phyloP scores from a whole-genome alignment of 2,329 filamentous ascomycete species.

The Xylariaceae sp. region DNA sequence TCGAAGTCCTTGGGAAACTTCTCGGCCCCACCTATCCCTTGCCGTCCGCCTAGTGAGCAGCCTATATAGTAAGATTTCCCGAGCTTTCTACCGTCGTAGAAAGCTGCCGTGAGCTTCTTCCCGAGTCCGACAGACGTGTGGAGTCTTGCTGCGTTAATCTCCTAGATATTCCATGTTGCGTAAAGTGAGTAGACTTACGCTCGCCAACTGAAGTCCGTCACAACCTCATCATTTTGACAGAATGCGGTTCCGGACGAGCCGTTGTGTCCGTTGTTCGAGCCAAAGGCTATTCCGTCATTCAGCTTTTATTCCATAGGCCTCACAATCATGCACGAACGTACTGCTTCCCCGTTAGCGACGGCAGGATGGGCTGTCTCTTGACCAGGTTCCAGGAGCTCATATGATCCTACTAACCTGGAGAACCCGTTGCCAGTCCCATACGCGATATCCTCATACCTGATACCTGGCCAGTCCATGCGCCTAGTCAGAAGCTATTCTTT shows the following conservation, averaged over 20 bases:
- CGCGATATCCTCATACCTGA: slow-evolving; percentile 39
- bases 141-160: slow-evolving; percentile 21
- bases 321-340: slow-evolving; percentile 1
- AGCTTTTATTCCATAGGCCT: neutral
- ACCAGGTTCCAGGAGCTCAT: too few relatives aligned
- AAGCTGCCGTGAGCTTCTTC: slow-evolving; percentile 41
- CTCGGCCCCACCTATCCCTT: slow-evolving; percentile 51
- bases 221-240: slow-evolving; percentile 33
- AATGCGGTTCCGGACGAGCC: slow-evolving; percentile 32
- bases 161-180: slow-evolving; percentile 20
- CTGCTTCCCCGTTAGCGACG: too few relatives aligned
- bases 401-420: slow-evolving; percentile 29
- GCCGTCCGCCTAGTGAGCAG: slow-evolving; percentile 55
- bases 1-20: slow-evolving; percentile 52
- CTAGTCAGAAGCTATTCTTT: too few relatives aligned
- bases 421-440: slow-evolving; percentile 40
- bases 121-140: slow-evolving; percentile 45
- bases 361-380: too few relatives aligned
- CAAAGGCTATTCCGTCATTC: slow-evolving; percentile 28
- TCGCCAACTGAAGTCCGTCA: slow-evolving; percentile 34
- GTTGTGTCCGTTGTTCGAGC: slow-evolving; percentile 46
- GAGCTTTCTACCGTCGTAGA: slow-evolving; percentile 38
- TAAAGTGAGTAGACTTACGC: slow-evolving; percentile 11
- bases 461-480: too few relatives aligned
- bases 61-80: slow-evolving; percentile 50